Evolutionary conservation across 108 stramenopile genomes (phyloP), one percentile per base, ranked within the genome.

Genomic region (Conticribra weissflogii): DNA sequence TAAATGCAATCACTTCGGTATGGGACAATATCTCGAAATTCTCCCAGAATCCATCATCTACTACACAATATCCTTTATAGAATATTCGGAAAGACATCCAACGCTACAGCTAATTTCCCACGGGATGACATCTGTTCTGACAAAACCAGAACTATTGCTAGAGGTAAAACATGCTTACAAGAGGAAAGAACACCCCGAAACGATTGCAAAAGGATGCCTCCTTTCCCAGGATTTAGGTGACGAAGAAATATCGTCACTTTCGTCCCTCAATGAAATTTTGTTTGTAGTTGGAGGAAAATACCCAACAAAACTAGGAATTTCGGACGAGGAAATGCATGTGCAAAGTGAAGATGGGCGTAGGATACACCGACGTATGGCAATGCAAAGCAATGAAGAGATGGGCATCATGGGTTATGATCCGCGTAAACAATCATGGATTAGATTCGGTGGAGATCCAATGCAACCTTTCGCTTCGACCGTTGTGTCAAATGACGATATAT

Each of bases 401-500:
- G 71, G 71, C 22, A 72, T 72, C 22, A 59, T 72, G 71, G 71
- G 54, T 16, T 72, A 55, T 24, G 71, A 72, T 54, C 0, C 28
- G 41, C 28, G 51, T 2, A 62, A 34, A 44, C 21, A 46, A 28
- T 18, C 19, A 12, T 72, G 71, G 71, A 34, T 72, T 34, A 28
- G 71, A 18, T 72, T 72, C 47, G 71, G 71, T 22, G 71, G 71
- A 46, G 71, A 72, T 63, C 71, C 71, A 14, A 45, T 71, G 50
- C 36, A 50, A 19, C 61, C 45, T 15, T 45, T 45, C 17, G 8
- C 28, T 2, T 19, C n/a, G n/a, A n/a, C 5, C 22, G 44, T 46
- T 16, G 12, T 41, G 36, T 36, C 36, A 5, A 7, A 34, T 7
- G 30, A 36, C 28, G 17, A 57, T 0, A 1, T 14, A 7, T 30